Percentiles rank a stretch among this genome's conserved stretches.
These are phyloP conservation scores for Aegilops tauschii DNA, from an alignment of 176 grass and related monocot species.

Conservation along the genomic window DNA sequence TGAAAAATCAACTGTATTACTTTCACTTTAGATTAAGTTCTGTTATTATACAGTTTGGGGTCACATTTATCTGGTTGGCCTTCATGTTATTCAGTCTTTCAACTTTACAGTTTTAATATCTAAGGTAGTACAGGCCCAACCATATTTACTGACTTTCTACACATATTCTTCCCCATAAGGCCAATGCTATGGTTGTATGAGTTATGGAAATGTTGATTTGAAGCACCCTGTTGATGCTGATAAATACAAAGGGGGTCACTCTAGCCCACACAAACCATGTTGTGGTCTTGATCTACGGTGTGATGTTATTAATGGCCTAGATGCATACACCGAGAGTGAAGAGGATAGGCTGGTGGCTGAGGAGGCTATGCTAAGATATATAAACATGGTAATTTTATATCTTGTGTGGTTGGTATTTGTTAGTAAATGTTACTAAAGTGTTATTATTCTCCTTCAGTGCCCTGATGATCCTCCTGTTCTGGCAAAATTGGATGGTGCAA, in stretches of 20 bases:
- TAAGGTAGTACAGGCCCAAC: not conserved
- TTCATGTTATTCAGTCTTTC: no score
- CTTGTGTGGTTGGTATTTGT: not conserved
- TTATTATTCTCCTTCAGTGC: not conserved
- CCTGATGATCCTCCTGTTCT: not conserved
- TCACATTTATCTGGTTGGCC: no score
- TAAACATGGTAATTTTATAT: not conserved
- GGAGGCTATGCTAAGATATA: not conserved
- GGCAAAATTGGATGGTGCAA: not conserved
- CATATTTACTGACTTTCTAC: no score
- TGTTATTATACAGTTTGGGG: no score
- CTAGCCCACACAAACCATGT: not conserved
- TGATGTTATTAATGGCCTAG: no score
- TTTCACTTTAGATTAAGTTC: no score
- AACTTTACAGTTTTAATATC: no score
- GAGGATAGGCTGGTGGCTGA: not conserved
- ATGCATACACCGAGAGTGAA: not conserved
- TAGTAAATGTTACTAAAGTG: no score
- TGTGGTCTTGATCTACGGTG: not conserved
- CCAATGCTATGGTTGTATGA: not conserved
- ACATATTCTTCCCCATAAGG: not conserved
- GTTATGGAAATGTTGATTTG: not conserved
- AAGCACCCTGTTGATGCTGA: not conserved
- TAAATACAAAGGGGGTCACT: not conserved
- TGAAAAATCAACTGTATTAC: no score